These are phyloP conservation scores for Usnea hakonensis DNA, from an alignment of 495 filamentous ascomycete species.

Conservation along the genomic window DNA sequence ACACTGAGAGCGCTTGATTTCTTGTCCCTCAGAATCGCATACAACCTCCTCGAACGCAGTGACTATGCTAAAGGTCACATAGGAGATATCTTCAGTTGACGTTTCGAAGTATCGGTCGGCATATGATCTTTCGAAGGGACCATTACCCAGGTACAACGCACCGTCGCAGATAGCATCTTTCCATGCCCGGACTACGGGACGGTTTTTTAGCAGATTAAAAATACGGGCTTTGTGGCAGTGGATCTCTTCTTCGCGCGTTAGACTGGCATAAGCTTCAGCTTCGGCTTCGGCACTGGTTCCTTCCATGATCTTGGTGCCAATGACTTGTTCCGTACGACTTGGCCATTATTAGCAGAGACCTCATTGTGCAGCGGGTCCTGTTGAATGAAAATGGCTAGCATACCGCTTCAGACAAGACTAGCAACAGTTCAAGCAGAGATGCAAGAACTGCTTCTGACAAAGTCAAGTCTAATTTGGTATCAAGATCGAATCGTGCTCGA, in stretches of 20 bases:
- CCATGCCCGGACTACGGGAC: not conserved
- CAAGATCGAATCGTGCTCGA: not conserved
- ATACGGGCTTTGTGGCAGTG: not conserved
- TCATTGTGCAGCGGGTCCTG: no score
- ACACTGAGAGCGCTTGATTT: not conserved
- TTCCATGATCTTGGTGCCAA: not conserved
- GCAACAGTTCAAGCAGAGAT: not conserved
- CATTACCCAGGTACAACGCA: not conserved
- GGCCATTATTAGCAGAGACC: not conserved
- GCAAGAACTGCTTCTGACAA: not conserved
- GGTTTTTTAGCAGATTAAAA: not conserved
- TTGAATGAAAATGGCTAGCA: not conserved
- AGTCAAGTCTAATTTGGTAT: not conserved
- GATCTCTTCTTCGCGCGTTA: not conserved
- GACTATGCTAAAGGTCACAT: conserved; percentile 1
- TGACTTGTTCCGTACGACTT: not conserved
- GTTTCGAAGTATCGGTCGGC: not conserved
- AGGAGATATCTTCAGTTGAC: not conserved
- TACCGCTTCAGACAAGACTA: not conserved
- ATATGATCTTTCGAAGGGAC: not conserved
- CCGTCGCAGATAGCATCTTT: not conserved
- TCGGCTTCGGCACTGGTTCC: not conserved
- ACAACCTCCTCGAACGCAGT: not conserved
- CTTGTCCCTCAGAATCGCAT: not conserved
- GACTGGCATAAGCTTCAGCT: not conserved